phyloP scores from a whole-genome alignment of 2,329 filamentous ascomycete species.

The Ciborinia camelliae region DNA sequence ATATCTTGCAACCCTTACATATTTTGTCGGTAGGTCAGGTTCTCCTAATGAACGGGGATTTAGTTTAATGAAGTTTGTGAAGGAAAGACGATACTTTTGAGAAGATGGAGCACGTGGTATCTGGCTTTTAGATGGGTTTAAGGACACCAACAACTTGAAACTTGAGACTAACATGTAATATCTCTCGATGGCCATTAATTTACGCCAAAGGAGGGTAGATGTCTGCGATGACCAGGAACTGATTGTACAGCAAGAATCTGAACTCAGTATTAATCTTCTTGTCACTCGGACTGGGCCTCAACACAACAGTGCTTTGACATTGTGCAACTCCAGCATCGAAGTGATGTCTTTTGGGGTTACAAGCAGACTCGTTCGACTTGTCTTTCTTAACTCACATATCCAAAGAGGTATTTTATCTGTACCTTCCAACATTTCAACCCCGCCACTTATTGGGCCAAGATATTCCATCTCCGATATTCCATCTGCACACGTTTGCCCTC shows the following conservation, averaged over 20 bases:
- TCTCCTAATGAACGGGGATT: background rate
- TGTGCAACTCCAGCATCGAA: background rate
- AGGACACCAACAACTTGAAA: background rate
- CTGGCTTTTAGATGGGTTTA: no score
- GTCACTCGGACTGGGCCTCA: background rate
- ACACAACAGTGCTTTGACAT: background rate
- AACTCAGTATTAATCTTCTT: background rate
- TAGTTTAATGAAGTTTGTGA: background rate
- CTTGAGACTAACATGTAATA: no score
- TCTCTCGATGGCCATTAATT: background rate
- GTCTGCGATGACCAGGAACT: background rate
- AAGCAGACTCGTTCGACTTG: no score
- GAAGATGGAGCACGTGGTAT: background rate
- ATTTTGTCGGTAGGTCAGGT: conserved; percentile 6
- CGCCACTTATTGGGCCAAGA: background rate
- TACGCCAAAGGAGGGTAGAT: background rate
- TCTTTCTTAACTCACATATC: background rate
- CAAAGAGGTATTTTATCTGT: background rate
- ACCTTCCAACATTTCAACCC: background rate
- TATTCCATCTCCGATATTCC: background rate
- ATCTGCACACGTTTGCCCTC: background rate
- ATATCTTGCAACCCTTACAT: background rate
- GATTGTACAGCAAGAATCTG: background rate
- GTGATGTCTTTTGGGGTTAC: no score
- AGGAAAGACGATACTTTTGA: background rate